These are phyloP conservation scores for Ensete glaucum DNA, from an alignment of 176 grass and related monocot genomes.

Conservation along the genomic window DNA sequence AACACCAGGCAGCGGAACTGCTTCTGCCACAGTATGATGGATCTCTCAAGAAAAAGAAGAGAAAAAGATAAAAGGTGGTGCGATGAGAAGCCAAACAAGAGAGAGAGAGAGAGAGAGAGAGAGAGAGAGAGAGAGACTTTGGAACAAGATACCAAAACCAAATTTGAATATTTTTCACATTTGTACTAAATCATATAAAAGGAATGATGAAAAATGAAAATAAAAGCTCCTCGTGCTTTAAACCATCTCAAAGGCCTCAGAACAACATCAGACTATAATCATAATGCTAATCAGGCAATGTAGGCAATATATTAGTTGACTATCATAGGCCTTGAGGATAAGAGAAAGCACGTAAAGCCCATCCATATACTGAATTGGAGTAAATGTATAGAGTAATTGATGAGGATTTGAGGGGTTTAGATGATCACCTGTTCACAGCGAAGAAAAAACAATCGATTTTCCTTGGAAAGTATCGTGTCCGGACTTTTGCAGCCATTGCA, in stretches of 20 bases:
- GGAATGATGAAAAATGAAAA: too few species aligned
- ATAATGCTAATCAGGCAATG: neutral
- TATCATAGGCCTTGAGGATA: neutral
- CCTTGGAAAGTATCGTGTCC: conserved; percentile 11
- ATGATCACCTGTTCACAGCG: conserved; percentile 51
- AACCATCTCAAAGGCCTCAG: conserved; percentile 2
- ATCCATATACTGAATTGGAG: neutral
- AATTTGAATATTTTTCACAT: neutral
- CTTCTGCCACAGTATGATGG: too few species aligned
- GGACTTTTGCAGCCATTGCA: conserved; percentile 20
- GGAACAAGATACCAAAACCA: too few species aligned
- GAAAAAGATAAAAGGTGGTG: too few species aligned
- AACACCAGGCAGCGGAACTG: too few species aligned
- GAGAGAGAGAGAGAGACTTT: too few species aligned
- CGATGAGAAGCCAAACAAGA: too few species aligned
- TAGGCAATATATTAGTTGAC: conserved; percentile 1
- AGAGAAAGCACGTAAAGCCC: neutral
- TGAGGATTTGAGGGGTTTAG: neutral
- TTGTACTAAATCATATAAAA: neutral
- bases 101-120: too few species aligned
- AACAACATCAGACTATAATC: neutral
- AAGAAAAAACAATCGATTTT: conserved; percentile 11
- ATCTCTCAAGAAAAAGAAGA: too few species aligned
- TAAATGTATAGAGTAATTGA: neutral
- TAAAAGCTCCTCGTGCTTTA: neutral